phyloP scores from a whole-genome alignment of 2,329 filamentous ascomycete genomes.

The Fonsecaea monophora region DNA sequence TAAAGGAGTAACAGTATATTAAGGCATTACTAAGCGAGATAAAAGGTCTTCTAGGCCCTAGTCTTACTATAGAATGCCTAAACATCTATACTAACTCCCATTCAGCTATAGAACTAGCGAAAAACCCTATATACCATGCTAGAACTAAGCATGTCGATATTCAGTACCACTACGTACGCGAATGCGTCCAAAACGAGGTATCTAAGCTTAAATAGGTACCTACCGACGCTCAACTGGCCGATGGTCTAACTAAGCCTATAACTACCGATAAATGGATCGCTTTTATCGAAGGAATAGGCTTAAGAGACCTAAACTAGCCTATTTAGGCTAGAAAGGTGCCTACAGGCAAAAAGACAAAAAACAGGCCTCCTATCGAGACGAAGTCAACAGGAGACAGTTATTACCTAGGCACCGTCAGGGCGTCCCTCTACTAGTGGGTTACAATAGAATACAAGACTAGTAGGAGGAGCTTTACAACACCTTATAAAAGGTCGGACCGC shows the following conservation, averaged over 20 bases:
- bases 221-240: not conserved
- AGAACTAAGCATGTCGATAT: not conserved
- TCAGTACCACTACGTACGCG: not conserved
- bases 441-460: too few species aligned
- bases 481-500: too few species aligned
- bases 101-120: not conserved
- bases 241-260: constrained; percentile 2
- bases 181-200: not conserved
- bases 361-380: too few species aligned
- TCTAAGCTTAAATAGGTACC: not conserved
- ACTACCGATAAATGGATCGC: not conserved
- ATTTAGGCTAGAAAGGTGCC: not conserved
- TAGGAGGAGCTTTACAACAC: too few species aligned
- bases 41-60: not conserved
- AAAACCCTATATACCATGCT: not conserved
- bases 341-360: not conserved
- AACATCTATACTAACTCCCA: not conserved
- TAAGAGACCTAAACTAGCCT: not conserved
- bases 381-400: too few species aligned
- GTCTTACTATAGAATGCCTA: not conserved
- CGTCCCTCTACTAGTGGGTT: too few species aligned
- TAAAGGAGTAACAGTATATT: not conserved
- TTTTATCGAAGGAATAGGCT: not conserved
- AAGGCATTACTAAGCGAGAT: not conserved
- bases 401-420: too few species aligned